Percentiles rank a stretch among this genome's conserved stretches.
phyloP scores from a whole-genome alignment of 129 eudicot species.

The Tagetes erecta region DNA sequence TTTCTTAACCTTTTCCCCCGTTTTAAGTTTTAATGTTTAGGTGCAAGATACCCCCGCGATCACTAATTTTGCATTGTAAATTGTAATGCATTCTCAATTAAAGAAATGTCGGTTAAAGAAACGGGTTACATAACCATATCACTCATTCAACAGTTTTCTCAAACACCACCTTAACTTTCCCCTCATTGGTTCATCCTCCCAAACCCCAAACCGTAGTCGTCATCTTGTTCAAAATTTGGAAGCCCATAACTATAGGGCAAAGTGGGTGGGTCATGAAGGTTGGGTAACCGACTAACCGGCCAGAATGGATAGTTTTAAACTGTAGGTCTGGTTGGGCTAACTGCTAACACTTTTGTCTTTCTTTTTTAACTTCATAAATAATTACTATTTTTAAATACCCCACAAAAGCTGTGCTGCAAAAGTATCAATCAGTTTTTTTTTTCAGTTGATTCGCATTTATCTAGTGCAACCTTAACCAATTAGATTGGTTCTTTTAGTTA shows the following conservation, averaged over 20 bases:
- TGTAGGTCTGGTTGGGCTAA: neutral
- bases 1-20: neutral
- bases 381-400: neutral
- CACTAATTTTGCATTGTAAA: conserved; percentile 4
- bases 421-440: neutral
- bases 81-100: neutral
- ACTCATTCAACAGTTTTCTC: neutral
- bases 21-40: neutral
- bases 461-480: neutral
- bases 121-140: neutral
- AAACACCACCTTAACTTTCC: neutral
- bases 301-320: neutral
- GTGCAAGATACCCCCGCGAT: neutral
- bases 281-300: neutral
- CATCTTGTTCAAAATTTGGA: neutral
- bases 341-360: conserved; percentile 1
- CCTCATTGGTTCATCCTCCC: conserved; percentile 4
- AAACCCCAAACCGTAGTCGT: neutral
- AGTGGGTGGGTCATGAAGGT: neutral
- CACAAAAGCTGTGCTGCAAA: neutral
- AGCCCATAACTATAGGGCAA: conserved; percentile 7
- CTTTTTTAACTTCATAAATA: neutral
- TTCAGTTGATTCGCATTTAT: neutral
- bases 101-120: neutral
- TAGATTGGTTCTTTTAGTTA: conserved; percentile 1